Base-by-base conservation (phyloP, 2,329 filamentous ascomycete species). In the Fusarium zealandicum region DNA sequence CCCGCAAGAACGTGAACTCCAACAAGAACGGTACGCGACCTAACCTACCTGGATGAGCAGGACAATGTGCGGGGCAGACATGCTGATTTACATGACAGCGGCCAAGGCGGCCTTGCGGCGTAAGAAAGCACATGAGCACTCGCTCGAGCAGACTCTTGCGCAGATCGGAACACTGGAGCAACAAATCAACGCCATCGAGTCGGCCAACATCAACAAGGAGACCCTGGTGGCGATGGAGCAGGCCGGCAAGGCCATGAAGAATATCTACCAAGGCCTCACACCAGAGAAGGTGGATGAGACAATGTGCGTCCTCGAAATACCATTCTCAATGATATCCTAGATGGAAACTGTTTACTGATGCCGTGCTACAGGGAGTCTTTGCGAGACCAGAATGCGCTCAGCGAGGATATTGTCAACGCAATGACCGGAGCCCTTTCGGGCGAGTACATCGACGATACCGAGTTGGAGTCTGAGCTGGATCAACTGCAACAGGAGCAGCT, bases 141-240 rank as follows among this genome's bases (percentile, higher is more conserved):
- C 90, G 51, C 85, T 97, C 54, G 92, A 96, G 65, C 93, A 97
- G 77, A 98, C 93, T 2, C 83, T 86, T 54, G 86, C 89, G 27
- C 93, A 98, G 77, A 96, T 98, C 70, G 86, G 87, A 68, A 96
- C 95, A 17, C 82, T 99, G 37, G 95, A 99, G 75, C 90, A 93
- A 71, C 92, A 99, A 75, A 96, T 98, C 71, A 95, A 95, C 75
- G 89, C 90, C 55, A 98, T 99, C 79, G 95, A 99, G 77, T 92
- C 93, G 40, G 95, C 95, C 58, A 99, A 98, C 74, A 97, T 99
- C 80, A 99, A 99, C 82, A 88, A 93, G 77, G 93, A 97, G 81
- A 99, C 95, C 11, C 81, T 98, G 62, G 85, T 89, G 65, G 93
- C 93, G 7, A 97, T 99, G 92, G 89, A 96, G 84, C 88, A 88